Evolutionary conservation across 2,329 filamentous ascomycete genomes (phyloP).

Genomic region (Xylogone sp.): DNA sequence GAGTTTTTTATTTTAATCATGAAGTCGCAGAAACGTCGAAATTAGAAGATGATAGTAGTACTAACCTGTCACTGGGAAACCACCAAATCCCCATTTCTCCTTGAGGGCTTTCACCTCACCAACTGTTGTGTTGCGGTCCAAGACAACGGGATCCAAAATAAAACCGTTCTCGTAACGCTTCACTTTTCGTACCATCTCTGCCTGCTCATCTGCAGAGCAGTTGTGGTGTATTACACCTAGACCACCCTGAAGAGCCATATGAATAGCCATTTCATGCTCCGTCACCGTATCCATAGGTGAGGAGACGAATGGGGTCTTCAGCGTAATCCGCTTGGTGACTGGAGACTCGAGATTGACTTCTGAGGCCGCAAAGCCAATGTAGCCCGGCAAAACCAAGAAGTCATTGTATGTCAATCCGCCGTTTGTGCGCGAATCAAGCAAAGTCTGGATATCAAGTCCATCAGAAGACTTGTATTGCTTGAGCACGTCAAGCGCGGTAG

Average conservation of each 20-base stretch:
- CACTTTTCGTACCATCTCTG: constrained; percentile 98
- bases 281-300: constrained; percentile 99
- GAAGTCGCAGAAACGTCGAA: constrained; percentile 29
- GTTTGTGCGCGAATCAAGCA: constrained; percentile 87
- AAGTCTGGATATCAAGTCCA: constrained; percentile 80
- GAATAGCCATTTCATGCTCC: constrained; percentile 98
- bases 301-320: constrained; percentile 96
- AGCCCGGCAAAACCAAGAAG: constrained; percentile 93
- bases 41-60: constrained; percentile 21
- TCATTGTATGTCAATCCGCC: constrained; percentile 98
- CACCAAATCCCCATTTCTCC: constrained; percentile 97
- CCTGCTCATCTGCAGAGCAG: constrained; percentile 95
- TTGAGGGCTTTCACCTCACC: constrained; percentile 89
- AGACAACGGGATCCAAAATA: constrained; percentile 92
- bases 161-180: constrained; percentile 99
- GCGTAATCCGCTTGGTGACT: constrained; percentile 88
- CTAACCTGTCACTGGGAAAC: constrained; percentile 98
- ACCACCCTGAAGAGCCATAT: constrained; percentile 86
- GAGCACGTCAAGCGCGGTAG: constrained; percentile 74
- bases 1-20: constrained; percentile 80
- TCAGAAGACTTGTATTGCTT: constrained; percentile 77
- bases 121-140: constrained; percentile 82
- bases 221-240: constrained; percentile 98
- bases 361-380: constrained; percentile 95
- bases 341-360: constrained; percentile 85